phyloP scores from a whole-genome alignment of 345 rosid genomes.

The Durio zibethinus region DNA sequence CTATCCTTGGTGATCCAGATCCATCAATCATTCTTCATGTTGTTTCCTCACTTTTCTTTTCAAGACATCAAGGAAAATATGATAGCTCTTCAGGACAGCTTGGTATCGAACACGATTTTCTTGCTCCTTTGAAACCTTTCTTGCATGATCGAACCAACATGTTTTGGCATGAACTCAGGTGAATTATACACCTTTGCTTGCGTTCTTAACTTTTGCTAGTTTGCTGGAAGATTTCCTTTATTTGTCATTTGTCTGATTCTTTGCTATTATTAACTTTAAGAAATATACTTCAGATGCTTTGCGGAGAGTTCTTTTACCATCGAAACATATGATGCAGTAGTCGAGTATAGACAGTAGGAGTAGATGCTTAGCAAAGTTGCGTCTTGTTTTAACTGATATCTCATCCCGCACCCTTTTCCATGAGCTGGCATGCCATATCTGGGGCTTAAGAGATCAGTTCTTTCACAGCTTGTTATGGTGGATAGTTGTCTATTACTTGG shows the following conservation, averaged over 20 bases:
- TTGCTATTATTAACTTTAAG: conserved; percentile 3
- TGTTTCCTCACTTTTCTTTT: conserved; percentile 49
- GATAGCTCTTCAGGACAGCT: conserved; percentile 22
- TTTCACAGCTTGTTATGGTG: neutral
- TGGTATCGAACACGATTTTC: conserved; percentile 23
- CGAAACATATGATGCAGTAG: conserved; percentile 72
- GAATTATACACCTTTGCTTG: neutral
- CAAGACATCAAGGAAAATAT: conserved; percentile 37
- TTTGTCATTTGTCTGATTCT: neutral
- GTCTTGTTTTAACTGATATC: neutral
- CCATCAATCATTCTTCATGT: conserved; percentile 67
- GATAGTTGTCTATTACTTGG: neutral
- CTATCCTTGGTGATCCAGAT: conserved; percentile 65
- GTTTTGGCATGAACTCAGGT: conserved; percentile 86
- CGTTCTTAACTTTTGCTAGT: neutral
- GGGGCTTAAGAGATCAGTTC: neutral
- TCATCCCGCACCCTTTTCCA: neutral
- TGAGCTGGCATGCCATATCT: neutral
- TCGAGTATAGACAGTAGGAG: conserved; percentile 36
- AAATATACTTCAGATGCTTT: conserved; percentile 42
- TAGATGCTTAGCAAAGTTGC: neutral
- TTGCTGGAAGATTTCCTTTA: neutral
- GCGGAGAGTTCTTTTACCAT: conserved; percentile 52
- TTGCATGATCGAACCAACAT: conserved; percentile 35
- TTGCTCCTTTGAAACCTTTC: conserved; percentile 45